Conservation (phyloP, 2,329 filamentous ascomycete genomes). For the Beauveria sp. region DNA sequence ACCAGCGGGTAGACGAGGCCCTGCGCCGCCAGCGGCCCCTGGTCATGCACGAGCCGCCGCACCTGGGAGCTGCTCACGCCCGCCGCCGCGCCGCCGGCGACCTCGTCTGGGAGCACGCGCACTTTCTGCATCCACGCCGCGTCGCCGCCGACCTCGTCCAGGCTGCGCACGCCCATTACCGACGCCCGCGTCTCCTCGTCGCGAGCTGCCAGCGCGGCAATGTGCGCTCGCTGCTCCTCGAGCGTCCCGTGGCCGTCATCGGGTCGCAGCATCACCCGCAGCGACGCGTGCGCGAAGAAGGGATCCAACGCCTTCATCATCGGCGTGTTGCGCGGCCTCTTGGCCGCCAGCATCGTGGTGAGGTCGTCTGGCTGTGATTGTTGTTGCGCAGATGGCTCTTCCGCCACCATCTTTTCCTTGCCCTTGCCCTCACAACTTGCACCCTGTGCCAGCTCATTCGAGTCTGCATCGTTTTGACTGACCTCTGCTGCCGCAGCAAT, state of each 20-base stretch:
- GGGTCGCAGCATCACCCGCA: slow-evolving; percentile 58
- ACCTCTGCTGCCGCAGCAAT: background rate
- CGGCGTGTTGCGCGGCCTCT: background rate
- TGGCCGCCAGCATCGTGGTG: background rate
- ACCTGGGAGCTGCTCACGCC: slow-evolving; percentile 56
- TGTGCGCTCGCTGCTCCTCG: slow-evolving; percentile 34
- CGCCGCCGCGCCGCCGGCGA: slow-evolving; percentile 30
- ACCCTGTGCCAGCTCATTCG: background rate
- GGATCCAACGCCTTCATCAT: slow-evolving; percentile 51
- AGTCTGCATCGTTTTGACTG: background rate
- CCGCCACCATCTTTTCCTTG: background rate
- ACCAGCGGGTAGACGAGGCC: slow-evolving; percentile 51
- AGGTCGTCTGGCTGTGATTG: background rate
- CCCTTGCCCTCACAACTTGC: background rate
- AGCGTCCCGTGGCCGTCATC: slow-evolving; percentile 50
- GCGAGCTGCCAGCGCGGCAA: slow-evolving; percentile 34
- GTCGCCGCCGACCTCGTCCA: slow-evolving; percentile 47
- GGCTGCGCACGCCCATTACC: slow-evolving; percentile 21
- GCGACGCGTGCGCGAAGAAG: slow-evolving; percentile 54
- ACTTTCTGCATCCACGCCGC: slow-evolving; percentile 53
- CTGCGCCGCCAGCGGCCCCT: slow-evolving; percentile 39
- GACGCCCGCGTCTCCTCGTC: slow-evolving; percentile 15
- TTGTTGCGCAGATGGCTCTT: background rate
- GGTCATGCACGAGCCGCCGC: slow-evolving; percentile 43
- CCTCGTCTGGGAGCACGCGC: slow-evolving; percentile 50